phyloP scores from a whole-genome alignment of 495 filamentous ascomycete genomes.

The Penicillium bovifimosum region DNA sequence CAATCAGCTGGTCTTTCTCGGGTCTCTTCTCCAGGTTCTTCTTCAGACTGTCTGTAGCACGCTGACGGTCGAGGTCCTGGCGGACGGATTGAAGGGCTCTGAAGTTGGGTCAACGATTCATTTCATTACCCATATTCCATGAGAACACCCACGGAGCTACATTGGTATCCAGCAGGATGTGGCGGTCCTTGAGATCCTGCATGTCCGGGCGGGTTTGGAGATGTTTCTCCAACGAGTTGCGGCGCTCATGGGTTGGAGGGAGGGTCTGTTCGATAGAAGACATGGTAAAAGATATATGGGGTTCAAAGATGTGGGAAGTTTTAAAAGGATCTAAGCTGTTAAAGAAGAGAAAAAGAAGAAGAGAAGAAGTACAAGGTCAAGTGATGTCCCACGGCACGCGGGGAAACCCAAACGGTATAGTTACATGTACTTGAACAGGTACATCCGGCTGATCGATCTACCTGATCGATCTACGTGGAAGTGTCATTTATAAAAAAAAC shows the following conservation, averaged over 20 bases:
- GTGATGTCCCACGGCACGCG: conserved; percentile 20
- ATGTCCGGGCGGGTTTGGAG: conserved; percentile 72
- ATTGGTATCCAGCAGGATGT: conserved; percentile 68
- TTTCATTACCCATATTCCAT: neutral
- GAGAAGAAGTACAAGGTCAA: conserved; percentile 11
- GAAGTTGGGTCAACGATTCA: neutral
- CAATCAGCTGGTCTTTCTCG: conserved; percentile 60
- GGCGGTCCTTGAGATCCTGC: conserved; percentile 70
- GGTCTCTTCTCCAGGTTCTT: conserved; percentile 62
- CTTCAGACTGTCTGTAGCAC: conserved; percentile 57
- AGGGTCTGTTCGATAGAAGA: conserved; percentile 34
- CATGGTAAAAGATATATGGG: conserved; percentile 19
- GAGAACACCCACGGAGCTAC: conserved; percentile 53
- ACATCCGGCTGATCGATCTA: too few relatives aligned
- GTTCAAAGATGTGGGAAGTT: neutral
- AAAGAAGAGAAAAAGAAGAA: neutral
- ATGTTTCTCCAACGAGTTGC: conserved; percentile 85
- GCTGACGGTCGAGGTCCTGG: conserved; percentile 60
- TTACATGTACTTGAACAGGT: neutral
- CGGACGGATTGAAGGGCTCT: conserved; percentile 58
- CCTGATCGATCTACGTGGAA: neutral
- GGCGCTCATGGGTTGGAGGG: conserved; percentile 56
- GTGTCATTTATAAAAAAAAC: neutral
- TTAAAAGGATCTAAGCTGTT: neutral
- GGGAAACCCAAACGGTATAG: conserved; percentile 7